Evolutionary conservation across 2,329 filamentous ascomycete species (phyloP).

Genomic region (Phialophora expanda): DNA sequence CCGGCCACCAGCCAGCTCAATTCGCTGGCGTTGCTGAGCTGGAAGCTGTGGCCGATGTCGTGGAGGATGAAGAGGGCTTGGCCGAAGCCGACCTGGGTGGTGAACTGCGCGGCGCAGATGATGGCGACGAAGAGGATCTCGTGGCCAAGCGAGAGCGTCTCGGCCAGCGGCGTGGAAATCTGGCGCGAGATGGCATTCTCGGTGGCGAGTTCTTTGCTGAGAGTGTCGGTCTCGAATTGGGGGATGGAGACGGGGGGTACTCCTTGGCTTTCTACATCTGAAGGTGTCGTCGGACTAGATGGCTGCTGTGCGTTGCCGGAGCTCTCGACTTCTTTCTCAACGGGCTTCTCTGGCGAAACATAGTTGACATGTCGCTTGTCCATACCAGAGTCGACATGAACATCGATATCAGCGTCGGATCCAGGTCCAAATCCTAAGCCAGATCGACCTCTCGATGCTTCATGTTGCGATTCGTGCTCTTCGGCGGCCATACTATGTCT

Average conservation of each 20-base stretch:
- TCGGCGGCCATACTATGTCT: background rate
- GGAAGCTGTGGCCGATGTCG: constrained; percentile 57
- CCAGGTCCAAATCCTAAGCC: background rate
- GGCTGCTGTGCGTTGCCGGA: background rate
- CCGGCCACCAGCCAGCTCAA: constrained; percentile 64
- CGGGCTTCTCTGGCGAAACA: background rate
- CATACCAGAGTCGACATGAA: background rate
- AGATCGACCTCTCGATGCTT: background rate
- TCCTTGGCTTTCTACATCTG: background rate
- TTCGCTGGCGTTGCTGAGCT: constrained; percentile 49
- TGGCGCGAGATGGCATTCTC: constrained; percentile 3
- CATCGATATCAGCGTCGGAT: background rate
- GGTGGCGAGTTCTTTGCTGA: constrained; percentile 2
- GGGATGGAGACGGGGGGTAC: background rate
- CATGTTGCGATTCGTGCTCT: background rate
- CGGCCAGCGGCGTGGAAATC: constrained; percentile 2
- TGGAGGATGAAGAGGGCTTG: constrained; percentile 56
- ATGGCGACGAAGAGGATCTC: constrained; percentile 46
- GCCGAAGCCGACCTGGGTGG: constrained; percentile 57
- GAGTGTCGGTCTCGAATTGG: background rate
- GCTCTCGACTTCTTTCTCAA: constrained; percentile 6
- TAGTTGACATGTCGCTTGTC: background rate
- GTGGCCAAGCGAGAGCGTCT: constrained; percentile 16
- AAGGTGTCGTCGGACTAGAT: background rate
- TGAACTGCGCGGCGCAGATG: constrained; percentile 48